These are phyloP conservation scores for Zygoascus meyerae DNA, from an alignment of 1,139 yeast genomes.

Conservation along the genomic window DNA sequence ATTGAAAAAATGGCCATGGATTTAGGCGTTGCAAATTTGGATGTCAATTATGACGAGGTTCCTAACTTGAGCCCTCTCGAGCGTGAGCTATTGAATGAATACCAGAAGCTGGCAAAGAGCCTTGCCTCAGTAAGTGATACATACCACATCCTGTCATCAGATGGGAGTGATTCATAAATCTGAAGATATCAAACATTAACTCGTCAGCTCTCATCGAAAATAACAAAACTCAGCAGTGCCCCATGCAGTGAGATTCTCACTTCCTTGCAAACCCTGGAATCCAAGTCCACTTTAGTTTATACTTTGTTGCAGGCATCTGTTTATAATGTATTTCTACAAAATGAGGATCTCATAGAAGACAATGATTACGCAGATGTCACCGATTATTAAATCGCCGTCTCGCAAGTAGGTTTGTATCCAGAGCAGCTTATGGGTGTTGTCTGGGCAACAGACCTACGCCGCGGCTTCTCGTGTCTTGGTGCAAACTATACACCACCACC, in stretches of 20 bases:
- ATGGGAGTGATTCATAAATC: neutral
- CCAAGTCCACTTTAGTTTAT: conserved; percentile 52
- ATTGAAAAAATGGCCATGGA: too few relatives aligned
- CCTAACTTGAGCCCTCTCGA: conserved; percentile 28
- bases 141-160: neutral
- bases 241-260: conserved; percentile 36
- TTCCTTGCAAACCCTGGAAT: conserved; percentile 47
- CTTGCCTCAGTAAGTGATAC: conserved; percentile 23
- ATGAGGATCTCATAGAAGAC: conserved; percentile 25
- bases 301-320: conserved; percentile 57
- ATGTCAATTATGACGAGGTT: conserved; percentile 14
- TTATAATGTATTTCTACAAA: conserved; percentile 45
- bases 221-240: conserved; percentile 16
- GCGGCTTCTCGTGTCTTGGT: too few relatives aligned
- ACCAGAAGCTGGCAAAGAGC: conserved; percentile 27
- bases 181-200: conserved; percentile 6
- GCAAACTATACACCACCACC: too few relatives aligned
- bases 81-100: conserved; percentile 28
- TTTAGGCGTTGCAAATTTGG: neutral
- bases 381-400: neutral
- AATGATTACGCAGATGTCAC: conserved; percentile 3
- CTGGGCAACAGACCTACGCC: too few relatives aligned
- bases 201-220: conserved; percentile 22
- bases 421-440: too few relatives aligned
- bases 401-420: too few relatives aligned